phyloP scores from a whole-genome alignment of 768 basidiomycete genomes.

The Cantharellus anzutake region DNA sequence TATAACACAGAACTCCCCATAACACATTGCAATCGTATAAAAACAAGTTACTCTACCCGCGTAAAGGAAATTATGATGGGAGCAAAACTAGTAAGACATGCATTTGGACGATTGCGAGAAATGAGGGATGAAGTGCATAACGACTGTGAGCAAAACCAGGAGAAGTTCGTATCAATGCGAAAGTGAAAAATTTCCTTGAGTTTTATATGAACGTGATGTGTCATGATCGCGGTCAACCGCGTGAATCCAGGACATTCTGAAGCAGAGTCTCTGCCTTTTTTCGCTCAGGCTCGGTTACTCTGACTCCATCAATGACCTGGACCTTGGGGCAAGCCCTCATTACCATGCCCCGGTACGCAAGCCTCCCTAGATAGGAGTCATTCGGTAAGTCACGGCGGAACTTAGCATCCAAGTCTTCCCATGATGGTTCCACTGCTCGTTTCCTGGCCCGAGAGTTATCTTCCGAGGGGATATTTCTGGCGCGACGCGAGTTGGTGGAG shows the following conservation, averaged over 20 bases:
- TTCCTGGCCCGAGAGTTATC: slow-evolving; percentile 7
- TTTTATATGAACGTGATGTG: no score
- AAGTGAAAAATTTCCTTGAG: no score
- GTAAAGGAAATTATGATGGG: no score
- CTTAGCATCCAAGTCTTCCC: slow-evolving; percentile 64
- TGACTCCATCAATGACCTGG: slow-evolving; percentile 69
- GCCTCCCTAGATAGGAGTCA: slow-evolving; percentile 64
- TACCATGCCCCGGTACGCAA: slow-evolving; percentile 77
- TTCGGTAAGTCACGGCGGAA: slow-evolving; percentile 86
- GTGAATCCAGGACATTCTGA: slow-evolving; percentile 22
- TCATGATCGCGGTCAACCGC: neutral
- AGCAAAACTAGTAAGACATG: no score
- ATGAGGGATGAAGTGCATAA: no score
- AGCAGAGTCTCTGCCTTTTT: slow-evolving; percentile 59
- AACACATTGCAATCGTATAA: no score
- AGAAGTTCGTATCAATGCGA: no score
- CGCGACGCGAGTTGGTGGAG: neutral
- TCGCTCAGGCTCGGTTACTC: slow-evolving; percentile 66
- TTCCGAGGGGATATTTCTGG: neutral
- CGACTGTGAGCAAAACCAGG: no score
- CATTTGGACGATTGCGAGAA: no score
- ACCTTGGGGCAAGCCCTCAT: slow-evolving; percentile 56
- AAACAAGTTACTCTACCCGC: no score
- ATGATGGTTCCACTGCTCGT: slow-evolving; percentile 16
- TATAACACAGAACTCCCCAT: no score